phyloP scores from a whole-genome alignment of 2,329 filamentous ascomycete genomes.

The Diaporthe vaccinii region DNA sequence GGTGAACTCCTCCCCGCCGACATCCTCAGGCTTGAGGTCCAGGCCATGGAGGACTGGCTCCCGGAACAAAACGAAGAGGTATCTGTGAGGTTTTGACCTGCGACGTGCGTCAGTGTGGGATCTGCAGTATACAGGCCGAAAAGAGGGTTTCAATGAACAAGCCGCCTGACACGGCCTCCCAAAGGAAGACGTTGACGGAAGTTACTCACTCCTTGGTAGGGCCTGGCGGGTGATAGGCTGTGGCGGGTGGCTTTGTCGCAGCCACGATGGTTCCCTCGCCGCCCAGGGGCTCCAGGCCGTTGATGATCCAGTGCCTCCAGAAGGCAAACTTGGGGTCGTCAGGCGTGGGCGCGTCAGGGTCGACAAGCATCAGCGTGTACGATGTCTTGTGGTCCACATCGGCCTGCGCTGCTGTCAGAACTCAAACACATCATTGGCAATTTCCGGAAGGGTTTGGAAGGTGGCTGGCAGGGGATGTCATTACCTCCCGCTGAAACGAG shows the following conservation, averaged over 20 bases:
- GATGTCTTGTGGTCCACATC: conserved; percentile 45
- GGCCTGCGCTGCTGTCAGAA: conserved; percentile 11
- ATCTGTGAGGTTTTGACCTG: conserved; percentile 63
- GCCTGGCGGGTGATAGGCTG: conserved; percentile 59
- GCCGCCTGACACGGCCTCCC: too few species aligned
- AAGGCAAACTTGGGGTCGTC: conserved; percentile 68
- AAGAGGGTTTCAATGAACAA: rapidly evolving
- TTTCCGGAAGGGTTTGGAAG: background rate
- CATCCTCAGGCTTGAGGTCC: conserved; percentile 55
- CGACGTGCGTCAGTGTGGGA: background rate
- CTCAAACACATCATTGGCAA: background rate
- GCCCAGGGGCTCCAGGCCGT: conserved; percentile 53
- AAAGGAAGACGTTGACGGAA: background rate
- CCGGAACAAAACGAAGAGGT: conserved; percentile 60
- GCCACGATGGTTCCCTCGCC: conserved; percentile 45
- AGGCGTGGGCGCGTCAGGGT: conserved; percentile 68
- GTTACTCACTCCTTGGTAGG: conserved; percentile 60
- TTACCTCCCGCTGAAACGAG: conserved; percentile 52
- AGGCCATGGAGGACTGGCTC: conserved; percentile 52
- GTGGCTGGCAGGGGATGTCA: background rate
- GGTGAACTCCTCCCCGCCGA: conserved; percentile 61
- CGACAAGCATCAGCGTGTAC: conserved; percentile 64
- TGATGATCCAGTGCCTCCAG: conserved; percentile 67
- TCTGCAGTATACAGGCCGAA: background rate
- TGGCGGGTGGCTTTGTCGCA: conserved; percentile 52